Percentiles rank a stretch among this genome's conserved stretches.
Evolutionary conservation across 352 stramenopile species (phyloP).

Genomic region (Aphanomyces invadans): DNA sequence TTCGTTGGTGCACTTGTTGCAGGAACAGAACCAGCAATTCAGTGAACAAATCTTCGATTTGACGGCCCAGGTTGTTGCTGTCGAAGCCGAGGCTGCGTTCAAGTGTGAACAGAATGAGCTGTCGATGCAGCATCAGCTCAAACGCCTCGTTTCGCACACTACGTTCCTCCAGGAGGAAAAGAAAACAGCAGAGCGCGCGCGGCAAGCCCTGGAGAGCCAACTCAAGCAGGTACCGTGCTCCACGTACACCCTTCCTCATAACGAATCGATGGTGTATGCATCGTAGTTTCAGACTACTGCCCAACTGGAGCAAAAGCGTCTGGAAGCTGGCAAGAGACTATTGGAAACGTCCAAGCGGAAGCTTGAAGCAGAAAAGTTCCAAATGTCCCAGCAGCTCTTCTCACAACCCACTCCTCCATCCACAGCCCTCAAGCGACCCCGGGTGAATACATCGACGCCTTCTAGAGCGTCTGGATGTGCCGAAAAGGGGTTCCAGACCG

Average conservation of each 20-base stretch:
- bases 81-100: slow-evolving; percentile 16
- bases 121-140: slow-evolving; percentile 6
- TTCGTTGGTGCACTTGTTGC: slow-evolving; percentile 1
- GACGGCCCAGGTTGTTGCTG: not conserved
- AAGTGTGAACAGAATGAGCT: slow-evolving; percentile 17
- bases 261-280: not conserved
- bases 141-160: not conserved
- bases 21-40: not conserved
- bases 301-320: slow-evolving; percentile 19
- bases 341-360: slow-evolving; percentile 16
- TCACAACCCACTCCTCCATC: not conserved
- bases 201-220: not conserved
- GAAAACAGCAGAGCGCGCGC: not conserved
- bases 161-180: slow-evolving; percentile 17
- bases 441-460: not conserved
- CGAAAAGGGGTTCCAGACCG: slow-evolving; percentile 1
- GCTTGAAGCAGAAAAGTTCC: slow-evolving; percentile 9
- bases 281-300: not conserved
- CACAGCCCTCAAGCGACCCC: not conserved
- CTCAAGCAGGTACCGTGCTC: not conserved
- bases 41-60: slow-evolving; percentile 18
- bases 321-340: not conserved
- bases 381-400: not conserved
- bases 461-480: not conserved
- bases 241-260: not conserved